Evolutionary conservation across 1,284 basidiomycete genomes (phyloP).

Genomic region (Pseudozyma sp.): DNA sequence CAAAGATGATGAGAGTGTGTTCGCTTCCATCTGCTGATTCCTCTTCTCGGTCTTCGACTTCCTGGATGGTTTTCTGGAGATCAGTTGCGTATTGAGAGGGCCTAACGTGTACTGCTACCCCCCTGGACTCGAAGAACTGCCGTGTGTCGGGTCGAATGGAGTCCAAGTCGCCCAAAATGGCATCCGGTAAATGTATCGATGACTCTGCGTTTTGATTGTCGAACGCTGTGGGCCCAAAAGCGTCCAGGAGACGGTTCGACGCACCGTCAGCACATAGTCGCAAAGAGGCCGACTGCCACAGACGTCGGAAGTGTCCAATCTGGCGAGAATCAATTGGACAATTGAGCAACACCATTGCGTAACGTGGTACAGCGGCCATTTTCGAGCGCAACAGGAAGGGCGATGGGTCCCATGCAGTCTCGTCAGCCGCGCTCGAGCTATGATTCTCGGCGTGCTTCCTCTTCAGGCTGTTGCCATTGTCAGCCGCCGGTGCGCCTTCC

Average conservation of each 20-base stretch:
- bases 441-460: slow-evolving; percentile 21
- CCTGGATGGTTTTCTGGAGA: slow-evolving; percentile 87
- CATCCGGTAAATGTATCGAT: slow-evolving; percentile 74
- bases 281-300: slow-evolving; percentile 60
- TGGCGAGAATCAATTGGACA: slow-evolving; percentile 46
- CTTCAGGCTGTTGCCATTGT: slow-evolving; percentile 24
- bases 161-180: slow-evolving; percentile 94
- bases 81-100: slow-evolving; percentile 87
- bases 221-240: slow-evolving; percentile 70
- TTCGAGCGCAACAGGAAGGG: slow-evolving; percentile 19
- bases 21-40: slow-evolving; percentile 67
- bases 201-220: slow-evolving; percentile 6
- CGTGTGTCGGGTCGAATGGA: slow-evolving; percentile 82
- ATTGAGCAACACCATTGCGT: slow-evolving; percentile 60
- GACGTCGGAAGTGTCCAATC: slow-evolving; percentile 29
- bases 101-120: slow-evolving; percentile 78
- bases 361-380: slow-evolving; percentile 6
- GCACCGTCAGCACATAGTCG: slow-evolving; percentile 89
- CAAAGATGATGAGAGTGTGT: slow-evolving; percentile 78
- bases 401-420: slow-evolving; percentile 21
- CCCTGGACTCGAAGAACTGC: slow-evolving; percentile 78
- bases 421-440: not conserved
- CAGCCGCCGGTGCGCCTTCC: slow-evolving; percentile 10
- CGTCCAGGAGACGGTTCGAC: slow-evolving; percentile 85
- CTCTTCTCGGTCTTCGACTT: slow-evolving; percentile 74